A percentile compares a stretch with the other conserved stretches of the same genome.
Evolutionary conservation across 2,329 filamentous ascomycete genomes (phyloP).

Genomic region (Stemphylium beticola): DNA sequence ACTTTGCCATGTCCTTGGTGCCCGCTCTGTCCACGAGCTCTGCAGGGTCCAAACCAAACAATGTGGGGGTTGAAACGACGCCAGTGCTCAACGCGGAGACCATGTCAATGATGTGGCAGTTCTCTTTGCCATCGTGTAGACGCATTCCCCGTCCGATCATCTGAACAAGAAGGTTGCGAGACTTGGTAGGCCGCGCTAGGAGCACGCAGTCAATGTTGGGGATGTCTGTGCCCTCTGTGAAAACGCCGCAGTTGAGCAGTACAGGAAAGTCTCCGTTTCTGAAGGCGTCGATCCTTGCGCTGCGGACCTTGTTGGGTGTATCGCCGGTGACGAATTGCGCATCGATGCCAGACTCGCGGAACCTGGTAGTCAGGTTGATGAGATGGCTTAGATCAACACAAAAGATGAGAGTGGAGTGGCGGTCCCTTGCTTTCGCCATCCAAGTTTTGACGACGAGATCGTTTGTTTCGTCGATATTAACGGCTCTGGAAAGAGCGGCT

Average conservation of each 20-base stretch:
- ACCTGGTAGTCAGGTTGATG: constrained; percentile 72
- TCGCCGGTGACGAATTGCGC: constrained; percentile 86
- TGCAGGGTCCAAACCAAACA: constrained; percentile 88
- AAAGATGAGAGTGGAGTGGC: constrained; percentile 90
- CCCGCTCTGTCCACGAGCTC: constrained; percentile 74
- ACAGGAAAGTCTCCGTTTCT: constrained; percentile 79
- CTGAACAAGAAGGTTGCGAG: constrained; percentile 90
- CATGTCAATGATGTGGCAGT: constrained; percentile 97
- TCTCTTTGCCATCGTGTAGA: constrained; percentile 76
- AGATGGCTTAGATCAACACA: constrained; percentile 92
- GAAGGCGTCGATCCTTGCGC: constrained; percentile 76
- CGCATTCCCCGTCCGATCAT: constrained; percentile 98
- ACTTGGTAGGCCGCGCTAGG: constrained; percentile 85
- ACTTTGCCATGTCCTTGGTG: constrained; percentile 64
- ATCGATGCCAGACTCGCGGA: constrained; percentile 78
- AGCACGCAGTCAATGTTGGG: constrained; percentile 96
- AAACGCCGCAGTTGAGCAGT: constrained; percentile 92
- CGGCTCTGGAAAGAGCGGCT: constrained; percentile 75
- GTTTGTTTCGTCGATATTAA: constrained; percentile 84
- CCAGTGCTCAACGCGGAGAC: constrained; percentile 84
- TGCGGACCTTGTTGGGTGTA: constrained; percentile 72
- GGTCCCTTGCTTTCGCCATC: constrained; percentile 73
- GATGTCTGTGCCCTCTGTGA: constrained; percentile 97
- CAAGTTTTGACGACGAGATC: constrained; percentile 85
- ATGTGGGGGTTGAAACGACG: constrained; percentile 86